Base-by-base conservation (phyloP, 139 green algal species). In the Tetradesmus obliquus region DNA sequence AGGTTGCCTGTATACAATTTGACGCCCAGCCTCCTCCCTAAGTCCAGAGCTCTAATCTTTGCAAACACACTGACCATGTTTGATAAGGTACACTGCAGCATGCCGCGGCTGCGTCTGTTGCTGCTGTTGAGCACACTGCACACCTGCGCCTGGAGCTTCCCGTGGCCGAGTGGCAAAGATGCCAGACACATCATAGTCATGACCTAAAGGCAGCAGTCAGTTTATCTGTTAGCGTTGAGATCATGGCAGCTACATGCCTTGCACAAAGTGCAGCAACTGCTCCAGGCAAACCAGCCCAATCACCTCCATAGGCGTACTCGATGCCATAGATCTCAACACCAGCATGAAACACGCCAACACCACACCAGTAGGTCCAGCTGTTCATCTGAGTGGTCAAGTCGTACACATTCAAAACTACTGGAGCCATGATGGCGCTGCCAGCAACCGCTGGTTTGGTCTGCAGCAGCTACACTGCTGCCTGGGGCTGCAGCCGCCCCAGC, bases 161-260 rank as follows among this genome's bases (percentile, higher is more conserved):
- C 94, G 92, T 0, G 98, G 97, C 24, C 93, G 93, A 10, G 98
- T 98, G 71, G 97, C 97, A 94, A 99, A 99, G 0, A 99, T 93
- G 3, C 98, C 97, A 17, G 95, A 97, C 51, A 94, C 95, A 82
- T 99, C 97, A 87, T 97, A 98, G 71, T 99, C 97, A 93, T 99
- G 97, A 12, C 96, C 96, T 96, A 88, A 66, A 86, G 1, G 57
- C 15, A 87, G 55, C 15, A 55, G 79, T 15, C 3, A 71, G 9
- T 71, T 71, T 15, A 1, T 71, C 9, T 10, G 9, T 71, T 71
- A 13, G 60, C 60, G 60, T 12, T 20, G 4, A 58, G 9, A 20
- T 2, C 32, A 86, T 62, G 22, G 71, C 53, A 84, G 51, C 71
- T 58, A 7, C 55, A 15, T 4, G 32, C 20, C 19, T 81, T 20